phyloP scores from a whole-genome alignment of 148 eudicot species.

The Diospyros kaki region DNA sequence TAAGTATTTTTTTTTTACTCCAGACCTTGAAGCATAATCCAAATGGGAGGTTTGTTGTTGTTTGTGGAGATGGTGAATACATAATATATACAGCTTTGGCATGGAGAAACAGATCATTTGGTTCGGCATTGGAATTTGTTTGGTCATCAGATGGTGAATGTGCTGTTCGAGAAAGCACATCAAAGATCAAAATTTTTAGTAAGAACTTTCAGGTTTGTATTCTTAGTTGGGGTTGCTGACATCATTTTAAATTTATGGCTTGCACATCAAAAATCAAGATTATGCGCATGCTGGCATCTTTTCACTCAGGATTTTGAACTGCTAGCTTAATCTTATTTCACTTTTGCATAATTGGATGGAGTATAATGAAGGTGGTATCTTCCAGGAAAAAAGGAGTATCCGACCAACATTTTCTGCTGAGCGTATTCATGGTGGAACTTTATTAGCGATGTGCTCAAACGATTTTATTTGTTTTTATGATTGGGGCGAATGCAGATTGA shows the following conservation, averaged over 20 bases:
- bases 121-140: slow-evolving; percentile 88
- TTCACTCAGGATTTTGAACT: not conserved
- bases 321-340: slow-evolving; percentile 2
- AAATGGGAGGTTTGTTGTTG: slow-evolving; percentile 99
- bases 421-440: slow-evolving; percentile 79
- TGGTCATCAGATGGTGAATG: slow-evolving; percentile 97
- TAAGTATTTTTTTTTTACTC: slow-evolving; percentile 13
- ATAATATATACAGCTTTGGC: slow-evolving; percentile 88
- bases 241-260: not conserved
- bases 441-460: slow-evolving; percentile 95
- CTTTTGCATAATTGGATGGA: slow-evolving; percentile 11
- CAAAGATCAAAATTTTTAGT: slow-evolving; percentile 83
- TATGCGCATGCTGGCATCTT: not conserved
- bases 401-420: slow-evolving; percentile 96
- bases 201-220: slow-evolving; percentile 83
- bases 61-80: slow-evolving; percentile 95
- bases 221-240: not conserved
- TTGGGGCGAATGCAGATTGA: slow-evolving; percentile 96
- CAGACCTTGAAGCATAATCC: slow-evolving; percentile 95
- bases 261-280: not conserved
- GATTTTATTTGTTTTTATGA: slow-evolving; percentile 97
- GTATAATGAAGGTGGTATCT: slow-evolving; percentile 15
- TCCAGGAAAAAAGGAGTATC: slow-evolving; percentile 92
- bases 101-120: slow-evolving; percentile 96
- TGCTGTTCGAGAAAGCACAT: slow-evolving; percentile 97